Evolutionary conservation across 345 rosid species (phyloP).

Genomic region (Odontarrhena argentea): DNA sequence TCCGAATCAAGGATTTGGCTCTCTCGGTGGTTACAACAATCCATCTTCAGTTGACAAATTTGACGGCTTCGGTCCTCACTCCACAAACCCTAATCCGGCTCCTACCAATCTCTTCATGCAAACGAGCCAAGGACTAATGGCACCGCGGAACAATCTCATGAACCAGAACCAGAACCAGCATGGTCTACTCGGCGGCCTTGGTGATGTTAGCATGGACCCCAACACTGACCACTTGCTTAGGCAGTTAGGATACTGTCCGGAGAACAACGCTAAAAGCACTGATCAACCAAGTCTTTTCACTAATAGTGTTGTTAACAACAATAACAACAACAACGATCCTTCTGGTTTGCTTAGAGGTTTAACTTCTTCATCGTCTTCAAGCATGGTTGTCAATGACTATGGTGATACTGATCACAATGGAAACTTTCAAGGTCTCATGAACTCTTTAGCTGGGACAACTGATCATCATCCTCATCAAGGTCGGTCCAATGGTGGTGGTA

Average conservation of each 20-base stretch:
- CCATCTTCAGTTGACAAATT: slow-evolving; percentile 34
- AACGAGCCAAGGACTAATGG: slow-evolving; percentile 38
- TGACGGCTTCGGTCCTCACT: slow-evolving; percentile 48
- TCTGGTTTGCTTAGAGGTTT: slow-evolving; percentile 62
- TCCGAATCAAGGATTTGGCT: slow-evolving; percentile 22
- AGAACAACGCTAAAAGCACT: slow-evolving; percentile 32
- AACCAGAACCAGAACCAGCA: slow-evolving; percentile 23
- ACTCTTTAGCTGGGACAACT: slow-evolving; percentile 48
- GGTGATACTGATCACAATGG: slow-evolving; percentile 45
- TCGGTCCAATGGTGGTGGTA: slow-evolving; percentile 22
- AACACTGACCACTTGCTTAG: slow-evolving; percentile 36
- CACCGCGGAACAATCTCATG: slow-evolving; percentile 35
- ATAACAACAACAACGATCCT: slow-evolving; percentile 46
- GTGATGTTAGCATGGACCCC: background rate
- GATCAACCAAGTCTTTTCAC: slow-evolving; percentile 55
- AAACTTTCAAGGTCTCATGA: slow-evolving; percentile 67
- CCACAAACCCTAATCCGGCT: slow-evolving; percentile 37
- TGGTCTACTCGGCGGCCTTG: slow-evolving; percentile 30
- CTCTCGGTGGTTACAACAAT: slow-evolving; percentile 37
- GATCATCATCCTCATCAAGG: slow-evolving; percentile 24
- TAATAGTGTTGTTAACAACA: slow-evolving; percentile 60
- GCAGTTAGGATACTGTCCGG: slow-evolving; percentile 61
- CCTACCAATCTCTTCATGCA: slow-evolving; percentile 53
- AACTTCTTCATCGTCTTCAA: slow-evolving; percentile 48
- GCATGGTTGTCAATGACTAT: slow-evolving; percentile 35